Percentiles rank a stretch among this genome's conserved stretches.
Conservation (phyloP, 23 red algal species). For the Cyanidioschyzon merolae region DNA sequence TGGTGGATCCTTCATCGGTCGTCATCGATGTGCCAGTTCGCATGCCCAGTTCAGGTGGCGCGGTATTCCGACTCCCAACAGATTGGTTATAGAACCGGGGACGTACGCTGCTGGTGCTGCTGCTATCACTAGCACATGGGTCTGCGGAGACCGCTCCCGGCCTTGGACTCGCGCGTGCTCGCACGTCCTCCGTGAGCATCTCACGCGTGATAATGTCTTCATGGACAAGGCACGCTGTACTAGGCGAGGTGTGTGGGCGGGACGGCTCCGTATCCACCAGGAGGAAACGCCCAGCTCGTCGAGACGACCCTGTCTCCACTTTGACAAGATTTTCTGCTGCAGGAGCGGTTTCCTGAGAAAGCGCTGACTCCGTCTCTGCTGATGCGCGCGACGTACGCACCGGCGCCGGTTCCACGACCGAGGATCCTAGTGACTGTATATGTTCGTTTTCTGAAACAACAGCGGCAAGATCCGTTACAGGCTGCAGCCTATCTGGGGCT, state of each 20-base stretch:
- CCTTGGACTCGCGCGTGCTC: not conserved
- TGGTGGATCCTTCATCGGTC: not conserved
- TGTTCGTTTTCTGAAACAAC: too few relatives aligned
- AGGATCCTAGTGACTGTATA: too few relatives aligned
- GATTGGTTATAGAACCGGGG: not conserved
- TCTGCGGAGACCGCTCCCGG: not conserved
- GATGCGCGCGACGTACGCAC: not conserved
- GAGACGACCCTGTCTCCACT: not conserved
- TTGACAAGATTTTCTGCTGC: not conserved
- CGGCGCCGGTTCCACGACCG: too few relatives aligned
- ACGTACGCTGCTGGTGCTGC: not conserved
- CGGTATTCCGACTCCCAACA: not conserved
- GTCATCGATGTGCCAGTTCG: not conserved
- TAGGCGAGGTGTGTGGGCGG: not conserved
- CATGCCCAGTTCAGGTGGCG: not conserved
- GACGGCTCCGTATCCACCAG: not conserved
- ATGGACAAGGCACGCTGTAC: not conserved
- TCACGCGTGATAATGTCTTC: not conserved
- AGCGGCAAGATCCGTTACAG: too few relatives aligned
- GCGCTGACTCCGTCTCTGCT: not conserved
- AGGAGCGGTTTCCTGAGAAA: not conserved
- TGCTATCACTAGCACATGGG: not conserved
- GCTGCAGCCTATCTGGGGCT: not conserved
- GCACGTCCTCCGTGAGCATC: not conserved
- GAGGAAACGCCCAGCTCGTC: not conserved